phyloP scores from a whole-genome alignment of 2,329 filamentous ascomycete species.

The Colletotrichum tropicale region DNA sequence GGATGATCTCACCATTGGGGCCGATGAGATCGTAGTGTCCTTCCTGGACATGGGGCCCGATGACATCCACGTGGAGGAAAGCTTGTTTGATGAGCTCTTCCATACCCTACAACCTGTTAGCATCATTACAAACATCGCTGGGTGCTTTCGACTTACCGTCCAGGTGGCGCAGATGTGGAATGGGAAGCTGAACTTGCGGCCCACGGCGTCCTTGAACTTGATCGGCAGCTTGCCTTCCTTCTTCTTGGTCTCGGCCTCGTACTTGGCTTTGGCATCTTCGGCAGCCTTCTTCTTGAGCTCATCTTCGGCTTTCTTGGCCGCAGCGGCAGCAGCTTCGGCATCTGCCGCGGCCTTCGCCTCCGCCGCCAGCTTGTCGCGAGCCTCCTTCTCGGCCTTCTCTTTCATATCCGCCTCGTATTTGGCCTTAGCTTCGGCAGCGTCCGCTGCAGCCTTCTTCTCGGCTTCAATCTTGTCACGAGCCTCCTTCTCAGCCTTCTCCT shows the following conservation, averaged over 20 bases:
- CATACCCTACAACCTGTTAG: constrained; percentile 69
- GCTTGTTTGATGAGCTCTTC: constrained; percentile 86
- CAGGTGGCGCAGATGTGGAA: constrained; percentile 85
- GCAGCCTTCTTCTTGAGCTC: constrained; percentile 60
- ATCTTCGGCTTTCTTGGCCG: constrained; percentile 55
- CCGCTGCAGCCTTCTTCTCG: constrained; percentile 30
- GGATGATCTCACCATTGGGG: constrained; percentile 81
- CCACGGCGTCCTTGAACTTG: constrained; percentile 89
- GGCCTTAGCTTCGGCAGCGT: constrained; percentile 26
- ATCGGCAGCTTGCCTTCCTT: constrained; percentile 71
- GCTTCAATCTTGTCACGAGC: constrained; percentile 31
- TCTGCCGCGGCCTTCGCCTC: constrained; percentile 41
- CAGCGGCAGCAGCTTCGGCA: constrained; percentile 41
- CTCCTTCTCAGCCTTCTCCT: constrained; percentile 38
- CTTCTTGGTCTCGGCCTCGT: constrained; percentile 53
- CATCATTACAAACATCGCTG: not conserved
- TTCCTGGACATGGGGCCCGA: constrained; percentile 76
- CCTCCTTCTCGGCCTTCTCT: constrained; percentile 44
- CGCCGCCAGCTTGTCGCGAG: constrained; percentile 40
- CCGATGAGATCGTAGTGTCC: constrained; percentile 83
- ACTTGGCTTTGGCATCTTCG: constrained; percentile 56
- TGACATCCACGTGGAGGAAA: constrained; percentile 77
- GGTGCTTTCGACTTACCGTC: constrained; percentile 62
- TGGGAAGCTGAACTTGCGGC: constrained; percentile 91
- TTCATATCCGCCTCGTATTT: constrained; percentile 29